Percentiles rank a stretch among this genome's conserved stretches.
phyloP scores from a whole-genome alignment of 371 early-diverging fungal species.

The Dichotomocladium elegans region DNA sequence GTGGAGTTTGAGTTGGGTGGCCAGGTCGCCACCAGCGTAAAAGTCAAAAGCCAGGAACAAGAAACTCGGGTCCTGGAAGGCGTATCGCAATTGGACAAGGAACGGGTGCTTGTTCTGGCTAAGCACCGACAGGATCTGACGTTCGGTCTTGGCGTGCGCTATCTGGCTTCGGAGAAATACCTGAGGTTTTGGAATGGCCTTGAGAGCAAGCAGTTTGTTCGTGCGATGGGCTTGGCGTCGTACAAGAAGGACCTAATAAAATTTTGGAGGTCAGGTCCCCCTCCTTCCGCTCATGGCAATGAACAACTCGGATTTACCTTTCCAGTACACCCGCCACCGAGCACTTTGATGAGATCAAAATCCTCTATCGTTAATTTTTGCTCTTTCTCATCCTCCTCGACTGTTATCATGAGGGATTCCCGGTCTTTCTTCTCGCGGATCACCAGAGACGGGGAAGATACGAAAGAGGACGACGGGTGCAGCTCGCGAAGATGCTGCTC shows the following conservation, averaged over 20 bases:
- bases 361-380: slow-evolving; percentile 28
- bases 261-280: no score
- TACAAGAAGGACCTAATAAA: slow-evolving; percentile 76
- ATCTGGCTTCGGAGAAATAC: slow-evolving; percentile 85
- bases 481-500: neutral
- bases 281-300: no score
- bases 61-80: slow-evolving; percentile 87
- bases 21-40: slow-evolving; percentile 92
- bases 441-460: no score
- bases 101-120: slow-evolving; percentile 78
- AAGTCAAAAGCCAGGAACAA: slow-evolving; percentile 96
- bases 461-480: no score
- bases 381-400: no score
- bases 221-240: slow-evolving; percentile 60
- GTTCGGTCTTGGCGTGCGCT: slow-evolving; percentile 53
- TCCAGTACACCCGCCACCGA: slow-evolving; percentile 51
- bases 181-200: slow-evolving; percentile 92
- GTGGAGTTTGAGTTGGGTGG: slow-evolving; percentile 71
- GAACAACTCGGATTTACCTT: no score
- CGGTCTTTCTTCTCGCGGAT: no score
- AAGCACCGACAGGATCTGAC: slow-evolving; percentile 46
- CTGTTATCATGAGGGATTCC: no score
- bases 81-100: slow-evolving; percentile 86
- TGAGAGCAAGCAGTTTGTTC: slow-evolving; percentile 83
- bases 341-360: slow-evolving; percentile 41